phyloP scores from a whole-genome alignment of 2,329 filamentous ascomycete genomes.

The Nemania sp. region DNA sequence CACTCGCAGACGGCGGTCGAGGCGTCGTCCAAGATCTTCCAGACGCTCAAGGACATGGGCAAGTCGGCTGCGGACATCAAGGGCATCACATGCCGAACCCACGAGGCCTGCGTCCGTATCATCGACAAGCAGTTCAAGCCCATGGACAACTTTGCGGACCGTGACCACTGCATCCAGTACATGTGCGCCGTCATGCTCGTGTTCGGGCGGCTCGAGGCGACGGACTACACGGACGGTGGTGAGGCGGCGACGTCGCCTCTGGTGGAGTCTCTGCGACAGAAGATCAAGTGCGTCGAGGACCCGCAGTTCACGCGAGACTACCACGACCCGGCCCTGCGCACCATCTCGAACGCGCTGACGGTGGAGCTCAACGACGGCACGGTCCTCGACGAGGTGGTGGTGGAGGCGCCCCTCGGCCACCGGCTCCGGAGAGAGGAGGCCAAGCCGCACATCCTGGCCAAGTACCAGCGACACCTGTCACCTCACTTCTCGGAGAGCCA shows the following conservation, averaged over 20 bases:
- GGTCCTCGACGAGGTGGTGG: constrained; percentile 83
- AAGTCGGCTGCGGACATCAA: constrained; percentile 95
- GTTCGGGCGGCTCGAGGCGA: constrained; percentile 90
- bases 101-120: constrained; percentile 98
- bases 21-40: constrained; percentile 85
- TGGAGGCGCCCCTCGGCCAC: constrained; percentile 95
- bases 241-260: constrained; percentile 90
- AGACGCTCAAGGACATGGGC: constrained; percentile 79
- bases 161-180: constrained; percentile 99
- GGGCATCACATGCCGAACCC: constrained; percentile 88
- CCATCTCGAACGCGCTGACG: constrained; percentile 95
- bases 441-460: constrained; percentile 93
- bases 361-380: constrained; percentile 95
- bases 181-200: constrained; percentile 97
- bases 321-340: constrained; percentile 90
- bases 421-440: constrained; percentile 90
- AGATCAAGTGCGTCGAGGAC: constrained; percentile 96
- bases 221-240: constrained; percentile 88
- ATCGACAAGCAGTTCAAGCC: constrained; percentile 99
- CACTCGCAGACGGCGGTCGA: constrained; percentile 98
- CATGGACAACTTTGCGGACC: constrained; percentile 99
- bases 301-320: constrained; percentile 93
- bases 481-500: constrained; percentile 78
- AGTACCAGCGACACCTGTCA: constrained; percentile 90
- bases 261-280: constrained; percentile 88